Percentiles rank a stretch among this genome's conserved stretches.
These are phyloP conservation scores for Tulasnella sp. DNA, from an alignment of 768 basidiomycete genomes.

Conservation along the genomic window DNA sequence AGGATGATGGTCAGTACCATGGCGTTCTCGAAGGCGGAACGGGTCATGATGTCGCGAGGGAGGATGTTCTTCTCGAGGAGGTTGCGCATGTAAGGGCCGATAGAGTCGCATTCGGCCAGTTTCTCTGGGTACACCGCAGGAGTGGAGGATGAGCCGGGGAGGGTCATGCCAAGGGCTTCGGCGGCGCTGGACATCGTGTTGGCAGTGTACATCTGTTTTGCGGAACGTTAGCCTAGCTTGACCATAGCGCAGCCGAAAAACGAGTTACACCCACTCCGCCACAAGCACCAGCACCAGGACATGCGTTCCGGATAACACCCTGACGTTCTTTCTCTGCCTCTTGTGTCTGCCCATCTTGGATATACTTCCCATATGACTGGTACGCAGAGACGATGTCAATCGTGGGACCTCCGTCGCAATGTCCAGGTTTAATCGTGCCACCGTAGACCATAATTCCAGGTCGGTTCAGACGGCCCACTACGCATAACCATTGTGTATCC, in stretches of 20 bases:
- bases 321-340: constrained; percentile 77
- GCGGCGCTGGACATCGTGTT: constrained; percentile 97
- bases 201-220: constrained; percentile 82
- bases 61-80: constrained; percentile 86
- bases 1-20: constrained; percentile 96
- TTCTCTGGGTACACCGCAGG: constrained; percentile 91
- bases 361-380: constrained; percentile 92
- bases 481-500: not conserved
- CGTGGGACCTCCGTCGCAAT: constrained; percentile 77
- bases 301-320: constrained; percentile 82
- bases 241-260: not conserved
- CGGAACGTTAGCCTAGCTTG: not conserved
- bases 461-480: constrained; percentile 89
- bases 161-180: constrained; percentile 91
- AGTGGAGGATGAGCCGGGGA: constrained; percentile 95
- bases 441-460: constrained; percentile 98
- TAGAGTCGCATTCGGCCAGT: constrained; percentile 63
- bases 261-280: constrained; percentile 63
- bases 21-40: constrained; percentile 93
- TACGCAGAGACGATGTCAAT: constrained; percentile 96
- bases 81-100: constrained; percentile 76
- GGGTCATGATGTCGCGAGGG: constrained; percentile 94
- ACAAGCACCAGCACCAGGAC: constrained; percentile 96
- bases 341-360: constrained; percentile 77
- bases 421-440: constrained; percentile 86